Evolutionary conservation across 345 rosid genomes (phyloP), one percentile per base, ranked within the genome.

Genomic region (Alliaria petiolata): DNA sequence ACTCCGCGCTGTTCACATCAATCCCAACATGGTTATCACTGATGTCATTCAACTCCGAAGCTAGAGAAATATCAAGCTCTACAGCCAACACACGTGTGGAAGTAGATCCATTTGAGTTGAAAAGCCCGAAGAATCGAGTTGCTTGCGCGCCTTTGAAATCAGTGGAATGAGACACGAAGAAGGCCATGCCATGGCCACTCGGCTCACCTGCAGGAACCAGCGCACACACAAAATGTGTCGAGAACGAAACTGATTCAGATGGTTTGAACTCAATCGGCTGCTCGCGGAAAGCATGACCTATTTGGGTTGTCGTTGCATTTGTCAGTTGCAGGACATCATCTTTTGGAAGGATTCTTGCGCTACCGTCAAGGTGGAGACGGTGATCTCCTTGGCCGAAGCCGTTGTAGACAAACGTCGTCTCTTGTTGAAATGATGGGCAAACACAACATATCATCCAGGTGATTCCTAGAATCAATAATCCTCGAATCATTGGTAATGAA

Each of bases 11-110:
- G 45, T 82, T 84, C 64, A 86, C 74, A 70, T 90, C 87, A 49
- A 90, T 81, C 31, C 89, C 88, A 6, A 90, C 90, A 72, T 84
- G 96, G 33, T 86, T 86, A 36, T 62, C 82, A 53, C 81, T 25
- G 17, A 75, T 78, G 51, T 87, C 92, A 0, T 47, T 7, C 26
- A 85, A 56, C n/a, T 91, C 91, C 1, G 53, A 46, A 74, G 71
- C 84, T 0, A 11, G 14, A 30, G 86, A 66, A 0, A 78, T 84
- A 71, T 88, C 90, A 40, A 86, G 76, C 83, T 88, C 92, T 8
- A 88, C 67, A 0, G 88, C 87, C 47, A 88, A 26, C 30, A 91
- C 78, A 54, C 80, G 87, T 63, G 85, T 82, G 66, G 80, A 44
- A 17, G 14, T 0, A 6, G 62, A 49, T 5, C 85, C 81, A 12